Conservation (phyloP, 768 basidiomycete species). For the Daedaleopsis nitida region DNA sequence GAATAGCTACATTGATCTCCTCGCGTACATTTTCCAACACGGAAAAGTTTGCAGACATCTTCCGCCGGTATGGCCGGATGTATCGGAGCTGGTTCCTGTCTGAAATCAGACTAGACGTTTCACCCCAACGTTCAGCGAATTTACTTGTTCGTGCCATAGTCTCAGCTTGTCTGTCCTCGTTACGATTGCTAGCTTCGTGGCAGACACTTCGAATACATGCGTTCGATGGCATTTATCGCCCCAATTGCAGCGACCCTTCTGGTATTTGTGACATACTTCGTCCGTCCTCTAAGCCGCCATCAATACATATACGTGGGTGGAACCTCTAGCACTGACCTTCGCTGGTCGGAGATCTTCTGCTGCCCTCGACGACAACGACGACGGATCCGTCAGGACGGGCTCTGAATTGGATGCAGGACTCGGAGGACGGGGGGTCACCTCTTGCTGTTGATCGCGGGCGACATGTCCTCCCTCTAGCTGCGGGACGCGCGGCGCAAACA, state of each 20-base stretch:
- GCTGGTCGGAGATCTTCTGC: not conserved
- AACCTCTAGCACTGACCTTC: not conserved
- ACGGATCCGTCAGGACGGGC: too few species aligned
- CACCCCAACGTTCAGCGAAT: too few species aligned
- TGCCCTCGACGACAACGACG: not conserved
- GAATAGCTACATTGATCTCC: not conserved
- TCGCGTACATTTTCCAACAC: not conserved
- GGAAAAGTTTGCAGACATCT: not conserved
- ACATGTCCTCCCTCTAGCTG: too few species aligned
- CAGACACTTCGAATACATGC: slow-evolving; percentile 10
- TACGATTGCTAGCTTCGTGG: not conserved
- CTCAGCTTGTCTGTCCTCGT: not conserved
- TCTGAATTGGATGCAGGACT: too few species aligned
- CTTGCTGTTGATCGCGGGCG: too few species aligned
- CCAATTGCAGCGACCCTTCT: slow-evolving; percentile 1
- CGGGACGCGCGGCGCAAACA: too few species aligned
- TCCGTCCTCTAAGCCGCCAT: not conserved
- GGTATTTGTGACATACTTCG: not conserved
- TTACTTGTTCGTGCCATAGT: too few species aligned
- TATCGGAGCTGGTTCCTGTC: not conserved
- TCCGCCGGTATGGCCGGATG: not conserved
- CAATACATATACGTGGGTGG: not conserved
- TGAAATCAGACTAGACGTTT: not conserved
- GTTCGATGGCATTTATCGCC: slow-evolving; percentile 13
- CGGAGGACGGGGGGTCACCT: too few species aligned